A percentile compares a stretch with the other conserved stretches of the same genome.
phyloP scores from a whole-genome alignment of 2,329 filamentous ascomycete species.

The Phialemoniopsis sp. region DNA sequence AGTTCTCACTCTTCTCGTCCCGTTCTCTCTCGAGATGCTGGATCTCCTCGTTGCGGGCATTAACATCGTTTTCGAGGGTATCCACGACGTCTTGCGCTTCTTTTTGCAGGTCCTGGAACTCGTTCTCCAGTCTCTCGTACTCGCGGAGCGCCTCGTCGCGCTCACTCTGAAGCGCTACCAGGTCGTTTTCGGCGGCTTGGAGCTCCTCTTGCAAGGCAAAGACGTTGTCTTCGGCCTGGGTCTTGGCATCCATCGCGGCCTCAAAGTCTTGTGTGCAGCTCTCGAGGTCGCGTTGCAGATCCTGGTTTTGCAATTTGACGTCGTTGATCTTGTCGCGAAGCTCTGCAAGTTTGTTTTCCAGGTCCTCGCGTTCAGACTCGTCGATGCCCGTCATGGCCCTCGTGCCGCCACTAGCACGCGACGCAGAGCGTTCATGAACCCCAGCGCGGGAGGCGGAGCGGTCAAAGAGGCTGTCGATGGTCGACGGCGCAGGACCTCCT shows the following conservation, averaged over 20 bases:
- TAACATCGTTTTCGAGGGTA: conserved; percentile 65
- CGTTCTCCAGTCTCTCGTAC: conserved; percentile 45
- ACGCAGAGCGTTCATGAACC: conserved; percentile 65
- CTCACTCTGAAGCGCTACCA: conserved; percentile 75
- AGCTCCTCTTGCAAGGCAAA: conserved; percentile 75
- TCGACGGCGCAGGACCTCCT: conserved; percentile 55
- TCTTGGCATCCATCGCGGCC: conserved; percentile 59
- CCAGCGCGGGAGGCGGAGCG: conserved; percentile 85
- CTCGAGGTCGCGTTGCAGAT: conserved; percentile 78
- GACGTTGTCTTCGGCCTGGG: conserved; percentile 53
- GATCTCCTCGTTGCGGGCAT: conserved; percentile 68
- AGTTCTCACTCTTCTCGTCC: conserved; percentile 76
- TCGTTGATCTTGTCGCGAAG: conserved; percentile 83
- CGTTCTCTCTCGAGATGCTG: conserved; percentile 68
- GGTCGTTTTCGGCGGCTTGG: conserved; percentile 66
- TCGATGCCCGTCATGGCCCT: conserved; percentile 56
- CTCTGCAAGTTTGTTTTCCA: conserved; percentile 79
- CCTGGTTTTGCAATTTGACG: conserved; percentile 84
- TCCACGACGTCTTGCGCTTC: conserved; percentile 66
- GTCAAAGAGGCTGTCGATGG: conserved; percentile 88
- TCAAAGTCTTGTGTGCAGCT: conserved; percentile 78
- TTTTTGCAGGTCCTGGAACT: conserved; percentile 56
- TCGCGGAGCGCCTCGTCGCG: conserved; percentile 62
- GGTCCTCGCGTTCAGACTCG: conserved; percentile 78
- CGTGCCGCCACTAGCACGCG: conserved; percentile 66